phyloP scores from a whole-genome alignment of 192 early-diverging fungal species.

The Backusella parvicylindrica region DNA sequence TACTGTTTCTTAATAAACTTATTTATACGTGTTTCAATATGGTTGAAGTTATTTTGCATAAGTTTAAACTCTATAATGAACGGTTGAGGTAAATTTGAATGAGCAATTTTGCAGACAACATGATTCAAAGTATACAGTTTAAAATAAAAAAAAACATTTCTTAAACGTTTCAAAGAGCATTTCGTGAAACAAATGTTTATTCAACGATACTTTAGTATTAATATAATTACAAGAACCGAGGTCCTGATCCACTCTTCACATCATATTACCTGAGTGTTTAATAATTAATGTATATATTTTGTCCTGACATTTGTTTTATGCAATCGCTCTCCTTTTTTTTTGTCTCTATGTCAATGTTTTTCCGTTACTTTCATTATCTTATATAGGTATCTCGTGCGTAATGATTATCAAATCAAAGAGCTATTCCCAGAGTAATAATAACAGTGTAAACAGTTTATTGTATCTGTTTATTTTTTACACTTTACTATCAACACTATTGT shows the following conservation, averaged over 20 bases:
- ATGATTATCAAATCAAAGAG: neutral
- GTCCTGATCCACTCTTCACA: neutral
- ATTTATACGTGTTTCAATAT: too few relatives aligned
- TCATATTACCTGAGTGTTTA: neutral
- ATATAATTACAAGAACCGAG: neutral
- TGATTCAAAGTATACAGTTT: neutral
- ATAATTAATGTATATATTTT: neutral
- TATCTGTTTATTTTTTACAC: neutral
- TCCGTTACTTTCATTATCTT: neutral
- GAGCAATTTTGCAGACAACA: neutral
- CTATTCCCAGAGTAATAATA: neutral
- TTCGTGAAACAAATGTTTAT: neutral
- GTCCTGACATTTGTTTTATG: neutral
- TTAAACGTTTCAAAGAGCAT: neutral
- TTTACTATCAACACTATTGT: neutral
- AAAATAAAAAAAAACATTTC: neutral
- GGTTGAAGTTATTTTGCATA: too few relatives aligned
- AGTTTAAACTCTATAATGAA: too few relatives aligned
- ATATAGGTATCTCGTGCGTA: neutral
- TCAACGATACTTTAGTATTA: neutral
- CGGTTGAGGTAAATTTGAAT: neutral
- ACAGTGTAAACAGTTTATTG: neutral
- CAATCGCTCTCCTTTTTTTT: neutral
- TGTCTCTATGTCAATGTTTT: neutral
- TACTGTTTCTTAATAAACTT: too few relatives aligned